Evolutionary conservation across 1,284 basidiomycete species (phyloP).

Genomic region (Ustilago bromivora): DNA sequence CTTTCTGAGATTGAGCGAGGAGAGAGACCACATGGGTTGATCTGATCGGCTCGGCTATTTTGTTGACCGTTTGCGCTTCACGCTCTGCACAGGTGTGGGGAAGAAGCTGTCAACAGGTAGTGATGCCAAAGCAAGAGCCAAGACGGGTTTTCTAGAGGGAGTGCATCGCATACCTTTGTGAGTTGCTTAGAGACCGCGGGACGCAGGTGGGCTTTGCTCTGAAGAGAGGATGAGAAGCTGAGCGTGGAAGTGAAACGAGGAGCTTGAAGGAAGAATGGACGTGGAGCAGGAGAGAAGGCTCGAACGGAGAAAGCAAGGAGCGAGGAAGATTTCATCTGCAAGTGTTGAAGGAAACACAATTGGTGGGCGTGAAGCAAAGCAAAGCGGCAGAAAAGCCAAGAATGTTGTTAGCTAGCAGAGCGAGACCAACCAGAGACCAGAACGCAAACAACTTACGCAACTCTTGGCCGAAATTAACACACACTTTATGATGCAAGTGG

Average conservation of each 20-base stretch:
- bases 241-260: background rate
- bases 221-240: slow-evolving; percentile 10
- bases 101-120: background rate
- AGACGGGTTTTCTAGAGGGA: background rate
- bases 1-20: slow-evolving; percentile 12
- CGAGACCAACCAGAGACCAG: background rate
- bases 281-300: slow-evolving; percentile 21
- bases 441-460: slow-evolving; percentile 32
- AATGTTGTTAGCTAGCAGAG: background rate
- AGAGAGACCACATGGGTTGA: slow-evolving; percentile 10
- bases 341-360: slow-evolving; percentile 14
- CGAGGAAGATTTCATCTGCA: slow-evolving; percentile 40
- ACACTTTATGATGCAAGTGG: background rate
- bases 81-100: background rate
- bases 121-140: background rate
- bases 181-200: slow-evolving; percentile 15
- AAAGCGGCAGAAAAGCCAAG: background rate
- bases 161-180: slow-evolving; percentile 33
- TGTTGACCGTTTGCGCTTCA: background rate
- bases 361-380: slow-evolving; percentile 29
- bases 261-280: slow-evolving; percentile 3
- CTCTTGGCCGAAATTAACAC: slow-evolving; percentile 7
- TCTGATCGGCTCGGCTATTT: background rate
- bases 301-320: slow-evolving; percentile 22
- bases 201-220: slow-evolving; percentile 11